A percentile compares a stretch with the other conserved stretches of the same genome.
phyloP scores from a whole-genome alignment of 2,329 filamentous ascomycete genomes.

The Colletotrichum sojae region DNA sequence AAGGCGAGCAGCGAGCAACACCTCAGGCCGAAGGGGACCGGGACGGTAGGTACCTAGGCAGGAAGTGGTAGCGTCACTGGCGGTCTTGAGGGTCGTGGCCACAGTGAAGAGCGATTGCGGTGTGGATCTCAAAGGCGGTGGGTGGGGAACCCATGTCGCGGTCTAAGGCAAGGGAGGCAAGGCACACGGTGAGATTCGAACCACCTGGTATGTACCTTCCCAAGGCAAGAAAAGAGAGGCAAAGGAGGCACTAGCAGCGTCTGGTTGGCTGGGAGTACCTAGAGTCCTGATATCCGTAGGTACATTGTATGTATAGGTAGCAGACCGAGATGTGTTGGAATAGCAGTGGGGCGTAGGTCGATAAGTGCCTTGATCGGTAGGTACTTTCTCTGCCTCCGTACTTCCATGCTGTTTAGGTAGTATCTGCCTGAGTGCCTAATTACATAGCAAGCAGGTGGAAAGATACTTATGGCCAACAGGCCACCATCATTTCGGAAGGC shows the following conservation, averaged over 20 bases:
- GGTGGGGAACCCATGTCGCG: background rate
- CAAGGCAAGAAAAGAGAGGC: constrained; percentile 32
- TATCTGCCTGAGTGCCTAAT: background rate
- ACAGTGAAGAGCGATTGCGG: background rate
- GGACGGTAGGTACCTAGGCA: constrained; percentile 19
- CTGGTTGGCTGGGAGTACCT: constrained; percentile 31
- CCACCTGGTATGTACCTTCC: constrained; percentile 3
- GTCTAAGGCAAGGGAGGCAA: background rate
- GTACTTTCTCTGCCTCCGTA: background rate
- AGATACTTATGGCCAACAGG: no score
- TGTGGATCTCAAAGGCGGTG: constrained; percentile 7
- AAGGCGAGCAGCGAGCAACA: constrained; percentile 8
- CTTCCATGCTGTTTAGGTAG: background rate
- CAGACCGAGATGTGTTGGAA: no score
- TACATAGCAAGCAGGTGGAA: no score
- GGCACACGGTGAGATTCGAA: constrained; percentile 3
- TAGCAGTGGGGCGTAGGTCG: no score
- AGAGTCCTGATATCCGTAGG: no score
- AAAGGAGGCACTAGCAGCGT: constrained; percentile 8
- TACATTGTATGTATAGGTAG: no score
- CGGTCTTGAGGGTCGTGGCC: background rate
- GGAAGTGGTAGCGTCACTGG: constrained; percentile 37
- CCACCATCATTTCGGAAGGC: background rate
- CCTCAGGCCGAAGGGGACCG: constrained; percentile 5
- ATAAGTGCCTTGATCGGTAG: background rate